phyloP scores from a whole-genome alignment of 2,329 filamentous ascomycete genomes.

The Monilinia aucupariae region DNA sequence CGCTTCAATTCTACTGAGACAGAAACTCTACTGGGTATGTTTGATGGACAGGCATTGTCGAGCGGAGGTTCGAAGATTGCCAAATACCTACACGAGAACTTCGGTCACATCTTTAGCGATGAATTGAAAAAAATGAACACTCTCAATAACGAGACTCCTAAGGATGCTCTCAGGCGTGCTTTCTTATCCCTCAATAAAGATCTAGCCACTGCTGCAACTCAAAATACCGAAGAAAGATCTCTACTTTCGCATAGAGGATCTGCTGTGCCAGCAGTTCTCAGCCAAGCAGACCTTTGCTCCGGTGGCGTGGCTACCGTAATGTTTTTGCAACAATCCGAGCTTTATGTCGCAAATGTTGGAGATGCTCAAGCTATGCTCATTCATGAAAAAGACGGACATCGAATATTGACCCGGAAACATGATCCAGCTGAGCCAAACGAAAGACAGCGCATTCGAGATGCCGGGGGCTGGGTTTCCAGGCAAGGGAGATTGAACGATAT shows the following conservation, averaged over 20 bases:
- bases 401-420: conserved; percentile 83
- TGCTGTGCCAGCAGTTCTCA: conserved; percentile 68
- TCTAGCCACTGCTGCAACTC: conserved; percentile 75
- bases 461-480: conserved; percentile 90
- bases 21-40: conserved; percentile 88
- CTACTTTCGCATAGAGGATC: conserved; percentile 64
- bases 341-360: conserved; percentile 92
- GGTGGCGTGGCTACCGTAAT: conserved; percentile 89
- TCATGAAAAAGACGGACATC: conserved; percentile 76
- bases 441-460: conserved; percentile 83
- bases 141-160: conserved; percentile 65
- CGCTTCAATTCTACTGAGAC: conserved; percentile 84
- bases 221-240: conserved; percentile 70
- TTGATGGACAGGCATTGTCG: conserved; percentile 86
- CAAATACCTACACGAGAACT: conserved; percentile 94
- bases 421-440: conserved; percentile 84
- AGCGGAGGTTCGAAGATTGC: conserved; percentile 91
- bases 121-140: conserved; percentile 72
- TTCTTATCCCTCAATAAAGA: conserved; percentile 93
- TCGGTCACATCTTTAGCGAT: conserved; percentile 74
- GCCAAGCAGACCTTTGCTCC: conserved; percentile 81
- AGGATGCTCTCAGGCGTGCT: conserved; percentile 77
- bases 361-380: conserved; percentile 95
- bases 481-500: conserved; percentile 90
- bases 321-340: conserved; percentile 82